phyloP scores from a whole-genome alignment of 371 early-diverging fungal genomes.

The Actinomortierella ambigua region DNA sequence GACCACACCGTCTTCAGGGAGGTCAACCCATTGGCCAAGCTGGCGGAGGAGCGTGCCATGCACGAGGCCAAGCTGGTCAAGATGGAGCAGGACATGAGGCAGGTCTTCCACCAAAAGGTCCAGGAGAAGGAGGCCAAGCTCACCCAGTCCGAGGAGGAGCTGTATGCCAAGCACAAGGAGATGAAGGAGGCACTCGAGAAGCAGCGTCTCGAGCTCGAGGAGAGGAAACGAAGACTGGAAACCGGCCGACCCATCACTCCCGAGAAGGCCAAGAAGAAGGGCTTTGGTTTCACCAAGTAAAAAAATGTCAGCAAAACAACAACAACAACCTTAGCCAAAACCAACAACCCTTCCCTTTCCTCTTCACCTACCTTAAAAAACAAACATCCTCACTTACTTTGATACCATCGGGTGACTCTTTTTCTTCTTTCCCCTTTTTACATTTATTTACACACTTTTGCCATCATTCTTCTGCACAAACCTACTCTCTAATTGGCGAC shows the following conservation, averaged over 20 bases:
- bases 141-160: conserved; percentile 96
- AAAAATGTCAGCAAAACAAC: not conserved
- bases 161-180: conserved; percentile 95
- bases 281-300: conserved; percentile 69
- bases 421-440: no score
- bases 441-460: no score
- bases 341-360: no score
- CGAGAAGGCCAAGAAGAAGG: conserved; percentile 79
- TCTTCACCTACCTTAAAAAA: no score
- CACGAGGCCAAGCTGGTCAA: conserved; percentile 96
- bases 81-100: conserved; percentile 98
- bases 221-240: conserved; percentile 90
- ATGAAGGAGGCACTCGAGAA: conserved; percentile 97
- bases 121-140: conserved; percentile 97
- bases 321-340: not conserved
- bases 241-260: conserved; percentile 85
- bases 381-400: no score
- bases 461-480: no score
- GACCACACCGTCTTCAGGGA: conserved; percentile 83
- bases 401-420: no score
- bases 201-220: conserved; percentile 91
- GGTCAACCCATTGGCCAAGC: conserved; percentile 87
- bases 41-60: conserved; percentile 91
- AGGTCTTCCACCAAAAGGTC: conserved; percentile 97
- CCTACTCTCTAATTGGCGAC: no score